Conservation (phyloP, 23 red algal species). For the Cyanidiococcus yangmingshanensis region DNA sequence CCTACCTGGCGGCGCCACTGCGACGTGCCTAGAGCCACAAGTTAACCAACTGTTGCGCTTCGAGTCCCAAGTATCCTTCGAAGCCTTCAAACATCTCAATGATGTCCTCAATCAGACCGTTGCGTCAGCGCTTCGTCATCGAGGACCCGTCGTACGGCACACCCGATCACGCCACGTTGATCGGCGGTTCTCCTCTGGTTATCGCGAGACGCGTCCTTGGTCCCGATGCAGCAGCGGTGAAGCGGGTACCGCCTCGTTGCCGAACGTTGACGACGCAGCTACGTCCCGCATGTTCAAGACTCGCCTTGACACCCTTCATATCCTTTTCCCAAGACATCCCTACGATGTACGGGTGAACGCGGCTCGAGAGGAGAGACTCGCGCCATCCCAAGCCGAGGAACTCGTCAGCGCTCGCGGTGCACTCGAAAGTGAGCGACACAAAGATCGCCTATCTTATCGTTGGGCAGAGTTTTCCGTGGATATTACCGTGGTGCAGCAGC, state of each 20-base stretch:
- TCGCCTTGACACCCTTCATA: conserved; percentile 40
- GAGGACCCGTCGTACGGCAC: conserved; percentile 23
- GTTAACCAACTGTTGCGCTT: conserved; percentile 37
- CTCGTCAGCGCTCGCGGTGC: conserved; percentile 17
- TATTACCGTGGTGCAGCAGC: conserved; percentile 45
- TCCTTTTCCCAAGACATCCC: conserved; percentile 37
- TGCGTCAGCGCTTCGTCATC: conserved; percentile 22
- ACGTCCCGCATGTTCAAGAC: conserved; percentile 31
- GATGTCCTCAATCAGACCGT: conserved; percentile 33
- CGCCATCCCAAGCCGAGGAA: conserved; percentile 9
- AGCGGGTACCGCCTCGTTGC: not conserved
- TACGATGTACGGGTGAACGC: conserved; percentile 55
- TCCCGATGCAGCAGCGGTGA: not conserved
- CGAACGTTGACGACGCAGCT: not conserved
- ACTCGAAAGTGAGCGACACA: conserved; percentile 24
- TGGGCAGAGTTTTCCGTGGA: conserved; percentile 51
- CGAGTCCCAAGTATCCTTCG: conserved; percentile 37
- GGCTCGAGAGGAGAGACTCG: conserved; percentile 27
- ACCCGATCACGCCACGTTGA: conserved; percentile 19
- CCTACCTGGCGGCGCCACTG: conserved; percentile 24
- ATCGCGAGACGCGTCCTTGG: conserved; percentile 16
- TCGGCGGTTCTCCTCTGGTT: not conserved
- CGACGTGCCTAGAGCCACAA: conserved; percentile 22
- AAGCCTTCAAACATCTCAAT: conserved; percentile 38
- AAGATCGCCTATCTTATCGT: conserved; percentile 68